Evolutionary conservation across 345 rosid genomes (phyloP), one percentile per base, ranked within the genome.

Genomic region (Populus davidiana): DNA sequence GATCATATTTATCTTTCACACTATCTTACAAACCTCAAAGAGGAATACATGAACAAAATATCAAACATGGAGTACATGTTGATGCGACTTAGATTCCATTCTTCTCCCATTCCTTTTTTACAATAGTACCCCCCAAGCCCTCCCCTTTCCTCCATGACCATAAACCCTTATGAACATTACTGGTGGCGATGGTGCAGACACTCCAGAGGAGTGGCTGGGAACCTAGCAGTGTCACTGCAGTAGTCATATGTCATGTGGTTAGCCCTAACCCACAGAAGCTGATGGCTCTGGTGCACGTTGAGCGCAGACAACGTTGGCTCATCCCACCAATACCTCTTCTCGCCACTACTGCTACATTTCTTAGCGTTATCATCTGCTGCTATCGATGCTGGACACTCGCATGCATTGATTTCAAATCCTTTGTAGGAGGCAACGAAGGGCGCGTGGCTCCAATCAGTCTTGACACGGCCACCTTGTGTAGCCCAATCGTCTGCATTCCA

Each of bases 401-500:
- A 96, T 0, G 91, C 98, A 72, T 92, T 90, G 8, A 94, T 91
- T 56, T 89, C 89, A 50, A 92, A 96, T 4, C 88, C 93, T 20
- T 75, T 91, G 89, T 96, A 96, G 27, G 98, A 88, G 27, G 98
- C 92, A 25, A 94, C 36, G 68, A 96, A 96, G 5, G 99, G 99
- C 3, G 98, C 98, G 33, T 94, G 99, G 77, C 82, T 86, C 99
- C 98, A 96, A 61, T 96, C 97, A 0, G 99, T 96, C 87, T 96
- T 96, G 13, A 96, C 85, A 54, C 90, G 86, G 8, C 99, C 99
- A 36, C 99, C 99, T 72, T 92, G 99, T 0, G 99, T 96, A 1
- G 99, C 99, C 99, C 99, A 96, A 79, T 96, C 98, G 73, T 96
- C 99, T 2, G 99, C 99, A 17, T 96, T 96, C 99, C 99, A 96